These are phyloP conservation scores for Monosporozyma siamensis DNA, from an alignment of 805 yeast species.

Conservation along the genomic window DNA sequence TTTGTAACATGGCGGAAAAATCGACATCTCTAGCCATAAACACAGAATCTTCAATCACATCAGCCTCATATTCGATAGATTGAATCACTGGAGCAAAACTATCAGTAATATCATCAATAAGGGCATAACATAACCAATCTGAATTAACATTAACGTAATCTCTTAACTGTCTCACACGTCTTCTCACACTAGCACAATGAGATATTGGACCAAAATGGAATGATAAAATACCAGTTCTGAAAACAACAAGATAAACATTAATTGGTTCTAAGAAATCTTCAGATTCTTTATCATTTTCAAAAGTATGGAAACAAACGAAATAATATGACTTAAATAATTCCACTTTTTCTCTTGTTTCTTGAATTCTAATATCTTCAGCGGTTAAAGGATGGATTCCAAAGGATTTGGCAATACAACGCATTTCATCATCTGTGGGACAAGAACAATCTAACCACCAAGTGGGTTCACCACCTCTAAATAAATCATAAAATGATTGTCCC, in stretches of 20 bases:
- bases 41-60: constrained; percentile 71
- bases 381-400: constrained; percentile 97
- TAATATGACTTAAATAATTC: constrained; percentile 85
- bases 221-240: constrained; percentile 56
- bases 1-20: constrained; percentile 63
- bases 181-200: constrained; percentile 68
- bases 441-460: constrained; percentile 96
- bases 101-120: constrained; percentile 78
- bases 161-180: constrained; percentile 71
- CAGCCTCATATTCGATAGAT: constrained; percentile 70
- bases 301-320: constrained; percentile 94
- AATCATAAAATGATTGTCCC: constrained; percentile 53
- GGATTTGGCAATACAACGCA: constrained; percentile 85
- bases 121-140: constrained; percentile 76
- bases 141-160: constrained; percentile 71
- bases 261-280: constrained; percentile 80
- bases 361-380: constrained; percentile 93
- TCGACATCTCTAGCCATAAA: constrained; percentile 69
- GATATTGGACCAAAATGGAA: constrained; percentile 61
- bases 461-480: constrained; percentile 63
- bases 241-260: constrained; percentile 64
- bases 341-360: constrained; percentile 94
- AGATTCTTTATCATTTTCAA: constrained; percentile 71
- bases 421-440: constrained; percentile 90
- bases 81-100: constrained; percentile 76